These are phyloP conservation scores for Colletotrichum sp. DNA, from an alignment of 2,329 filamentous ascomycete species.

Conservation along the genomic window DNA sequence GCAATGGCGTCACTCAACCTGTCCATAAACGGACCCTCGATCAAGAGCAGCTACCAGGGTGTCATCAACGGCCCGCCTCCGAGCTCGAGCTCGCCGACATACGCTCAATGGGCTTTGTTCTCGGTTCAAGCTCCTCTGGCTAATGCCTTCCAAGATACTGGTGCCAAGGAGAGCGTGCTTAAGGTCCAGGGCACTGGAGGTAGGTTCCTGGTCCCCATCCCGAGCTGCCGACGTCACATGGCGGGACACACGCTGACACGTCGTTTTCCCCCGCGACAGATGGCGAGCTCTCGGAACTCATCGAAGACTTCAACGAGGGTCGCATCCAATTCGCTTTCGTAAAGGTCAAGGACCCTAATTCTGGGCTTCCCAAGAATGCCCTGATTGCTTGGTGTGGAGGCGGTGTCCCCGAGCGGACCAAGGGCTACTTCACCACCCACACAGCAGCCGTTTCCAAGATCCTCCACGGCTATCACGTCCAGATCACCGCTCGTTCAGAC, in stretches of 20 bases:
- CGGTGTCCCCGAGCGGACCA: slow-evolving; percentile 96
- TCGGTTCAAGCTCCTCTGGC: slow-evolving; percentile 90
- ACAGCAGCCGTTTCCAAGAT: slow-evolving; percentile 87
- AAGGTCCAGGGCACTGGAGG: slow-evolving; percentile 94
- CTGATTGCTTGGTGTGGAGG: slow-evolving; percentile 97
- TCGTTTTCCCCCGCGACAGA: slow-evolving; percentile 55
- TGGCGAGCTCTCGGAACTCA: slow-evolving; percentile 86
- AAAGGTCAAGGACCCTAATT: slow-evolving; percentile 96
- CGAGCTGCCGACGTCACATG: slow-evolving; percentile 14
- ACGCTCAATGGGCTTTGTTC: slow-evolving; percentile 92
- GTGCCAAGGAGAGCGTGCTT: slow-evolving; percentile 88
- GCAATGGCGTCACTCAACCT: slow-evolving; percentile 82
- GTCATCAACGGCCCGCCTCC: slow-evolving; percentile 59
- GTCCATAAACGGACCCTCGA: slow-evolving; percentile 80
- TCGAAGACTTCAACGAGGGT: slow-evolving; percentile 97
- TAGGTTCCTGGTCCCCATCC: slow-evolving; percentile 40
- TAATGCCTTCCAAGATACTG: slow-evolving; percentile 89
- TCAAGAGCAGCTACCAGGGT: slow-evolving; percentile 78
- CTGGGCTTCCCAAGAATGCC: slow-evolving; percentile 85
- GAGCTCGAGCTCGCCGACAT: slow-evolving; percentile 74
- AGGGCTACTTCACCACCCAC: slow-evolving; percentile 98
- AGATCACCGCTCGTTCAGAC: slow-evolving; percentile 93
- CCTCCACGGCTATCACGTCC: slow-evolving; percentile 95
- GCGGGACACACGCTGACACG: slow-evolving; percentile 20
- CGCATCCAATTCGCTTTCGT: slow-evolving; percentile 96